Evolutionary conservation across 192 early-diverging fungal genomes (phyloP).

Genomic region (Chytriomyces confervae): DNA sequence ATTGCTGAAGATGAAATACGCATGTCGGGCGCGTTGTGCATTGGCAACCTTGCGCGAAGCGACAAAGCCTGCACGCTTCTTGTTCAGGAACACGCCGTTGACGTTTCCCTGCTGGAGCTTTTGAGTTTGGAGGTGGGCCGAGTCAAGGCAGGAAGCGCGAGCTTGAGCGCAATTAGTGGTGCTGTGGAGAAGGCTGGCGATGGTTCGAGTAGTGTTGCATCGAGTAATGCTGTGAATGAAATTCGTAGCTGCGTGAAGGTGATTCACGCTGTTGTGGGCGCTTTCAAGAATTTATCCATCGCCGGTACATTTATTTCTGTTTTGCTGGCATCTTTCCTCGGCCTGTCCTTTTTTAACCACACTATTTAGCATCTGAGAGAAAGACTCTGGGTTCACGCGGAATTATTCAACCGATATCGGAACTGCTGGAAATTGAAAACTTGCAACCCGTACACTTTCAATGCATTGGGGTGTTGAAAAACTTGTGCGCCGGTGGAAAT

Average conservation of each 20-base stretch:
- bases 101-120: conserved; percentile 39
- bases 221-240: conserved; percentile 26
- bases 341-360: conserved; percentile 13
- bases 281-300: conserved; percentile 60
- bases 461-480: conserved; percentile 55
- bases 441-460: conserved; percentile 53
- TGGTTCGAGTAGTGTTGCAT: not conserved
- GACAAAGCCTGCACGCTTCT: conserved; percentile 50
- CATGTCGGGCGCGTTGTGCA: conserved; percentile 59
- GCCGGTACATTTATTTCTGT: conserved; percentile 36
- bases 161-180: not conserved
- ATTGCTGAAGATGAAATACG: conserved; percentile 58
- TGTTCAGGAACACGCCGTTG: conserved; percentile 45
- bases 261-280: conserved; percentile 59
- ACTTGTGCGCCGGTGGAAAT: conserved; percentile 52
- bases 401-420: conserved; percentile 39
- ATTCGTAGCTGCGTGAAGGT: conserved; percentile 53
- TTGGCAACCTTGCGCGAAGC: conserved; percentile 61
- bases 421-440: conserved; percentile 48
- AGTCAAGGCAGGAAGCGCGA: conserved; percentile 18
- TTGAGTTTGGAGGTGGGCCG: conserved; percentile 44
- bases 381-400: conserved; percentile 46
- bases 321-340: not conserved
- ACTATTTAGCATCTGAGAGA: conserved; percentile 40
- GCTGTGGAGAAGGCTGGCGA: not conserved